Conservation (phyloP, 2,329 filamentous ascomycete species). For the Monilinia laxa region DNA sequence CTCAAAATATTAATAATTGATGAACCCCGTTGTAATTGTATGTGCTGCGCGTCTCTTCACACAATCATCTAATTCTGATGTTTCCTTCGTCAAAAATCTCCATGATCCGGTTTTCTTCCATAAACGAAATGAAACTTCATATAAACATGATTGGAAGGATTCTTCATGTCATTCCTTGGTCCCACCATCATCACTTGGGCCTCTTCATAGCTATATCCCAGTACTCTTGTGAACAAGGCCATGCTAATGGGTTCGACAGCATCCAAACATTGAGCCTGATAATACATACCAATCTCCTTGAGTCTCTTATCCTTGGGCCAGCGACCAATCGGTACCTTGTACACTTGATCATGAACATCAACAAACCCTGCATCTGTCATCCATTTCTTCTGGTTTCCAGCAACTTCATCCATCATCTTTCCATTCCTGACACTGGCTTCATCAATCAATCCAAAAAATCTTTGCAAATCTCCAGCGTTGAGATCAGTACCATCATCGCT, state of each 20-base stretch:
- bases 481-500: conserved; percentile 46
- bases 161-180: conserved; percentile 49
- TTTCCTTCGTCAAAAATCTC: neutral
- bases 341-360: conserved; percentile 44
- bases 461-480: conserved; percentile 45
- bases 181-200: conserved; percentile 50
- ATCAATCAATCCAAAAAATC: conserved; percentile 50
- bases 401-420: conserved; percentile 47
- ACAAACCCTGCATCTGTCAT: conserved; percentile 53
- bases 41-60: neutral
- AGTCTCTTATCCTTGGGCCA: conserved; percentile 47
- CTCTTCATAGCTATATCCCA: conserved; percentile 49
- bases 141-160: conserved; percentile 45
- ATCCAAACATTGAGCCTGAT: conserved; percentile 22
- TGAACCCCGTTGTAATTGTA: neutral
- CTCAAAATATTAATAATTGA: neutral
- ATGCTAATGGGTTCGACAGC: conserved; percentile 23
- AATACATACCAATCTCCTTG: conserved; percentile 24
- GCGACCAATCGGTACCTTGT: conserved; percentile 47
- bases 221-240: conserved; percentile 47
- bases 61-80: neutral
- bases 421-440: conserved; percentile 49
- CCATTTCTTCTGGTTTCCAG: conserved; percentile 37
- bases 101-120: conserved; percentile 16
- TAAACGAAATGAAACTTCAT: conserved; percentile 56